These are phyloP conservation scores for Sporothrix pseudoabietina DNA, from an alignment of 2,329 filamentous ascomycete species.

Conservation along the genomic window DNA sequence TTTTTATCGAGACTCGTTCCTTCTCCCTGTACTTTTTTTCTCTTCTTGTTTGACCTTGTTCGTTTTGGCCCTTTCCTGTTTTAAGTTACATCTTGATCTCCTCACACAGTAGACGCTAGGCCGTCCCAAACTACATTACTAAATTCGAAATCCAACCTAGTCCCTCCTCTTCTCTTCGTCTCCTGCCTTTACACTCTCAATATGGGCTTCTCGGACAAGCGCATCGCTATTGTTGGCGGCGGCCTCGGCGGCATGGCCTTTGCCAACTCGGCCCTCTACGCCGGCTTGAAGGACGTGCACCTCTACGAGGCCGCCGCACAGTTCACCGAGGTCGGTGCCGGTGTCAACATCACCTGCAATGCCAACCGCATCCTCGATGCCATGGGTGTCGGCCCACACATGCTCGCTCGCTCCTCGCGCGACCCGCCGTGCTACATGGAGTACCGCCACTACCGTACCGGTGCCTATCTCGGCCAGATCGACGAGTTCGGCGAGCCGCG, in stretches of 20 bases:
- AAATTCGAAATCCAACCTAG: neutral
- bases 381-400: slow-evolving; percentile 41
- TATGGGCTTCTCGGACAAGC: slow-evolving; percentile 31
- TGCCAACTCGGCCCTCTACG: slow-evolving; percentile 44
- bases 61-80: neutral
- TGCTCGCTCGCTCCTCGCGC: slow-evolving; percentile 30
- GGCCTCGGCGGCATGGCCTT: slow-evolving; percentile 46
- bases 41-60: neutral
- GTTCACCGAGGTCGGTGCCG: slow-evolving; percentile 44
- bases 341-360: slow-evolving; percentile 43
- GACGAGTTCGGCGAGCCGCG: slow-evolving; percentile 32
- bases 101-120: neutral
- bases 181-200: neutral
- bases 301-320: slow-evolving; percentile 43
- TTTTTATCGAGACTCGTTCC: neutral
- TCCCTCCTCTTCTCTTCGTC: neutral
- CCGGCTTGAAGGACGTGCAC: slow-evolving; percentile 38
- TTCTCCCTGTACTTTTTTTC: neutral
- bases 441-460: slow-evolving; percentile 43
- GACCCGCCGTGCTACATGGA: slow-evolving; percentile 33
- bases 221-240: slow-evolving; percentile 45
- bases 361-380: slow-evolving; percentile 42
- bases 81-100: neutral
- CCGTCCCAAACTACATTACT: neutral
- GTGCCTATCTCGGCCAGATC: slow-evolving; percentile 34